These are phyloP conservation scores for Biscogniauxia marginata DNA, from an alignment of 2,329 filamentous ascomycete species.

Conservation along the genomic window DNA sequence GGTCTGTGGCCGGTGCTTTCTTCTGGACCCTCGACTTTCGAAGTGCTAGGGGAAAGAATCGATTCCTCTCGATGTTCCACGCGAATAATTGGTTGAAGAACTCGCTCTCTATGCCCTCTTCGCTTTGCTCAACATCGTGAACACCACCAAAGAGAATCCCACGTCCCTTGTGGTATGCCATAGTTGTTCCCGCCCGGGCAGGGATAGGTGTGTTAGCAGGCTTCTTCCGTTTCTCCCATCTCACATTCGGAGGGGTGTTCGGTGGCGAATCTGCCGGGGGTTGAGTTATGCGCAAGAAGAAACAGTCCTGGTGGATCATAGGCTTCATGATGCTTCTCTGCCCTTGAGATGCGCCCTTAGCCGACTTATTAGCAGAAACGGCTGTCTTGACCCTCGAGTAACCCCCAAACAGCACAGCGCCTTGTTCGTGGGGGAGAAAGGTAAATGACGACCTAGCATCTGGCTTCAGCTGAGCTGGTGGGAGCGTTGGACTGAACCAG, in stretches of 20 bases:
- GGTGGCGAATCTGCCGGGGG: slow-evolving; percentile 66
- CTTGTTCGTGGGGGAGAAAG: slow-evolving; percentile 83
- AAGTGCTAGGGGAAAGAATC: slow-evolving; percentile 83
- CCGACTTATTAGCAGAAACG: slow-evolving; percentile 59
- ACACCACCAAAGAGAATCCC: slow-evolving; percentile 94
- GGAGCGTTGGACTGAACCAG: slow-evolving; percentile 77
- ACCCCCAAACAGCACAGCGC: slow-evolving; percentile 87
- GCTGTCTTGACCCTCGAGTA: slow-evolving; percentile 87
- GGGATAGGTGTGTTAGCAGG: slow-evolving; percentile 87
- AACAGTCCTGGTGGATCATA: slow-evolving; percentile 91
- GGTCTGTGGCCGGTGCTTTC: slow-evolving; percentile 58
- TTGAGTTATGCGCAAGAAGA: slow-evolving; percentile 79
- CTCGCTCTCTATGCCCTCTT: slow-evolving; percentile 94
- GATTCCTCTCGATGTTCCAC: slow-evolving; percentile 93
- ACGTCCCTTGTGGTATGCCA: slow-evolving; percentile 90
- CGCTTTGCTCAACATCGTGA: slow-evolving; percentile 85
- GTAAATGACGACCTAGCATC: slow-evolving; percentile 91
- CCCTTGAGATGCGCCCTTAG: slow-evolving; percentile 58
- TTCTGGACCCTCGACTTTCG: slow-evolving; percentile 69
- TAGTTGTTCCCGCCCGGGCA: slow-evolving; percentile 81
- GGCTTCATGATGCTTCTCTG: slow-evolving; percentile 78
- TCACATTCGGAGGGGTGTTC: slow-evolving; percentile 66
- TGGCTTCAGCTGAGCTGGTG: slow-evolving; percentile 79
- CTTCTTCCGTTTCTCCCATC: slow-evolving; percentile 92
- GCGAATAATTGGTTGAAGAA: slow-evolving; percentile 92